A percentile compares a stretch with the other conserved stretches of the same genome.
Evolutionary conservation across 2,329 filamentous ascomycete species (phyloP).

Genomic region (Alternaria rosae): DNA sequence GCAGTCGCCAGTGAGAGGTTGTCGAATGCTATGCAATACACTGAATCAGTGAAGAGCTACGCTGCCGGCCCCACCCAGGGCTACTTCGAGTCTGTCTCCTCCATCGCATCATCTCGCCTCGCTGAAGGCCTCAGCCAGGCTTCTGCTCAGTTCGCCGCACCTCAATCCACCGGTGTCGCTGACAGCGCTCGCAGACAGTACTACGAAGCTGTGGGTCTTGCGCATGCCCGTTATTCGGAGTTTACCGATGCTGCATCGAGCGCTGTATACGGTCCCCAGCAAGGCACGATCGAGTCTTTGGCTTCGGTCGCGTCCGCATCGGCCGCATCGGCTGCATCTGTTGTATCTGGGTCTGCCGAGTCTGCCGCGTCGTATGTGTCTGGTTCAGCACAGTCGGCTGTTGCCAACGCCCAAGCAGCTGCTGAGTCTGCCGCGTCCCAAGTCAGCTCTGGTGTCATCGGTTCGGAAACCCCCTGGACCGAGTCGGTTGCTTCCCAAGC

Average conservation of each 20-base stretch:
- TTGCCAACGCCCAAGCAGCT: constrained; percentile 58
- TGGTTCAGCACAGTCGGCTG: constrained; percentile 47
- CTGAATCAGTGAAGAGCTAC: constrained; percentile 50
- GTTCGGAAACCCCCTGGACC: constrained; percentile 58
- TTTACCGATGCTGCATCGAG: constrained; percentile 76
- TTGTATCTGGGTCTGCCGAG: constrained; percentile 56
- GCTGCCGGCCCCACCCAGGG: constrained; percentile 55
- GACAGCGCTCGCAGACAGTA: constrained; percentile 72
- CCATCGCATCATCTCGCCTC: constrained; percentile 74
- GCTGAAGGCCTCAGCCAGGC: constrained; percentile 75
- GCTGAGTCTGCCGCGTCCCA: constrained; percentile 56
- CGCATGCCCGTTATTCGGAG: constrained; percentile 79
- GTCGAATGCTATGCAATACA: constrained; percentile 60
- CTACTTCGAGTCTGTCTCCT: constrained; percentile 65
- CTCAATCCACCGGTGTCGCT: constrained; percentile 66
- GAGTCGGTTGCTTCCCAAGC: constrained; percentile 64
- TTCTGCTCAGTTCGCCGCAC: constrained; percentile 73
- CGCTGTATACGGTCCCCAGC: constrained; percentile 65
- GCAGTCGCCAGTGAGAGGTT: constrained; percentile 68
- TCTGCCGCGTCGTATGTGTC: constrained; percentile 56
- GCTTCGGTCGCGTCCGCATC: constrained; percentile 49
- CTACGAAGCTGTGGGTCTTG: constrained; percentile 78
- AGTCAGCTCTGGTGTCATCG: constrained; percentile 56
- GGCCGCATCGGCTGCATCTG: constrained; percentile 53
- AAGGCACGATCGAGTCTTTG: constrained; percentile 44